Percentiles rank a stretch among this genome's conserved stretches.
These are phyloP conservation scores for Ustilago nuda DNA, from an alignment of 1,284 basidiomycete species.

Conservation along the genomic window DNA sequence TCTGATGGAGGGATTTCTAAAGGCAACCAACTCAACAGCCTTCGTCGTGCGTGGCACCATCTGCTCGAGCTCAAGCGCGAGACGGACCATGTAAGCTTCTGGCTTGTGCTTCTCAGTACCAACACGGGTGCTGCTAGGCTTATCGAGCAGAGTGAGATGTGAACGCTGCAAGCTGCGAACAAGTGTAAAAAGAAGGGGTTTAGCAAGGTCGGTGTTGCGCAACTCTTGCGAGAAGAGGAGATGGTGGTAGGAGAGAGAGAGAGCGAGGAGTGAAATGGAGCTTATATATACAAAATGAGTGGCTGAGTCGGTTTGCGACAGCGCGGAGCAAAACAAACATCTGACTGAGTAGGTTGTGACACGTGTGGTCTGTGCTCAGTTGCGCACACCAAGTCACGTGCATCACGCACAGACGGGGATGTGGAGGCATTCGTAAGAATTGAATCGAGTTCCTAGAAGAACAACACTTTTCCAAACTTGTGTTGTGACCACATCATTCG, in stretches of 20 bases:
- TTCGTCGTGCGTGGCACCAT: constrained; percentile 23
- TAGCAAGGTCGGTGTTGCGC: too few species aligned
- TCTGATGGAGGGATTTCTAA: not conserved
- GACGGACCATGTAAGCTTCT: constrained; percentile 1
- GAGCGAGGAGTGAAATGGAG: too few species aligned
- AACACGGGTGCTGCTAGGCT: constrained; percentile 19
- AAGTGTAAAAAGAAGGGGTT: not conserved
- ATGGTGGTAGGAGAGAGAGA: too few species aligned
- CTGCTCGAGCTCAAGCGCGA: not conserved
- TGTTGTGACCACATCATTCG: not conserved
- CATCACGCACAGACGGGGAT: not conserved
- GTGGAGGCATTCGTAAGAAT: constrained; percentile 11
- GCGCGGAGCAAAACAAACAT: too few species aligned
- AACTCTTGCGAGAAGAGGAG: too few species aligned
- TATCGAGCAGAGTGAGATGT: not conserved
- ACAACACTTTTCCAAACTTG: constrained; percentile 7
- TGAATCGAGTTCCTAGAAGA: constrained; percentile 2
- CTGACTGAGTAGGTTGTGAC: too few species aligned
- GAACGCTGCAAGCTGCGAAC: not conserved
- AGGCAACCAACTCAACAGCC: not conserved
- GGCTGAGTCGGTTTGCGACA: not conserved
- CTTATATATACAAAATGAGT: too few species aligned
- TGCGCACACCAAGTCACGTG: too few species aligned
- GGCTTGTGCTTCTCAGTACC: constrained; percentile 29
- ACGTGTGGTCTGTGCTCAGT: too few species aligned